phyloP scores from a whole-genome alignment of 2,329 filamentous ascomycete genomes.

The Ascochyta fabae region DNA sequence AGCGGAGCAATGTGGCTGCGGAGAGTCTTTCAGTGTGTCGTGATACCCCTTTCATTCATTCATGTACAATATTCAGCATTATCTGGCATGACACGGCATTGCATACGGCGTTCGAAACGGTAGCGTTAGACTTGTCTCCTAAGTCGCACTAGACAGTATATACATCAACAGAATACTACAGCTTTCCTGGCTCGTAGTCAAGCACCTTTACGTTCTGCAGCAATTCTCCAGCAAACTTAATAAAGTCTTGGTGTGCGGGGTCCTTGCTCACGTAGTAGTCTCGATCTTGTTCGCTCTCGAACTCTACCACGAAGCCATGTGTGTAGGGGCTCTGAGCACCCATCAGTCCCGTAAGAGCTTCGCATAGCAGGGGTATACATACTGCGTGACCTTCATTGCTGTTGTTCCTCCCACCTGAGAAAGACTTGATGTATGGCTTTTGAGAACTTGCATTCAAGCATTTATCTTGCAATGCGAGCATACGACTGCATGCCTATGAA shows the following conservation, averaged over 20 bases:
- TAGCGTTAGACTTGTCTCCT: background rate
- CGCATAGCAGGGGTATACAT: slow-evolving; percentile 25
- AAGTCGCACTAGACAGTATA: slow-evolving; percentile 11
- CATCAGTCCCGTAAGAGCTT: background rate
- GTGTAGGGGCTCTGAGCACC: slow-evolving; percentile 62
- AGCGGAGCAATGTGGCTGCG: slow-evolving; percentile 97
- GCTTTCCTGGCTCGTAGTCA: slow-evolving; percentile 62
- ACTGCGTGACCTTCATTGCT: slow-evolving; percentile 68
- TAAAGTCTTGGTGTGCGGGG: slow-evolving; percentile 67
- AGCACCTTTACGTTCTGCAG: slow-evolving; percentile 64
- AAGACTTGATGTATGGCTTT: slow-evolving; percentile 65
- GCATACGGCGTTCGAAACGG: slow-evolving; percentile 24
- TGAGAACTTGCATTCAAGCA: slow-evolving; percentile 67
- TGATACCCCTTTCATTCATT: slow-evolving; percentile 37
- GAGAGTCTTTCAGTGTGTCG: slow-evolving; percentile 81
- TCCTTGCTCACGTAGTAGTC: slow-evolving; percentile 73
- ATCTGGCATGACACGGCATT: slow-evolving; percentile 26
- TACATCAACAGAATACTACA: slow-evolving; percentile 7
- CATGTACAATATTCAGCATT: slow-evolving; percentile 37
- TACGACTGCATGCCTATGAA: slow-evolving; percentile 60
- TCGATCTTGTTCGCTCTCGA: slow-evolving; percentile 67
- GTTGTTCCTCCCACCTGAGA: slow-evolving; percentile 66
- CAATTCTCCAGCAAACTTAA: slow-evolving; percentile 57
- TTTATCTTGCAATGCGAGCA: slow-evolving; percentile 63
- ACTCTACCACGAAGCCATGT: slow-evolving; percentile 74